Evolutionary conservation across 192 early-diverging fungal genomes (phyloP).

Genomic region (Neocallimastix lanati): DNA sequence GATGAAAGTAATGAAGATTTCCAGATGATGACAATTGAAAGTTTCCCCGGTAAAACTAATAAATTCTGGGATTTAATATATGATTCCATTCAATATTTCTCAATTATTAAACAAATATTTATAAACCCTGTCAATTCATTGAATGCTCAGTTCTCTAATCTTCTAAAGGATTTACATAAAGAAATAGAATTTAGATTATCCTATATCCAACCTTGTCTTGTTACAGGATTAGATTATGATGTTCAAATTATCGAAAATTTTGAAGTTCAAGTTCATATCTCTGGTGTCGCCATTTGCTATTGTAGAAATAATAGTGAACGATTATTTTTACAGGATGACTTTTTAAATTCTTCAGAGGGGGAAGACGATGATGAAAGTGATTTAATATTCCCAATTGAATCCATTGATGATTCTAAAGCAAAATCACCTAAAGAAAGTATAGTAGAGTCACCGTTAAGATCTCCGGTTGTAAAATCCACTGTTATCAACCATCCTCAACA

Average conservation of each 20-base stretch:
- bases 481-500: not conserved
- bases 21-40: not conserved
- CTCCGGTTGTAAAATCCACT: not conserved
- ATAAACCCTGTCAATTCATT: slow-evolving; percentile 9
- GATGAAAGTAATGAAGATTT: not conserved
- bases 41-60: not conserved
- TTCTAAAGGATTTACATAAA: slow-evolving; percentile 45
- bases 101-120: not conserved
- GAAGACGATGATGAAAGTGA: slow-evolving; percentile 6
- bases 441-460: not conserved
- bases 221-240: slow-evolving; percentile 44
- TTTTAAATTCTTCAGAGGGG: slow-evolving; percentile 12
- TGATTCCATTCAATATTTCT: not conserved
- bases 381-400: slow-evolving; percentile 13
- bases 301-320: not conserved
- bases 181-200: slow-evolving; percentile 41
- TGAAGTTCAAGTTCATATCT: slow-evolving; percentile 42
- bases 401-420: not conserved
- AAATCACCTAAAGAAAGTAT: not conserved
- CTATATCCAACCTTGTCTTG: slow-evolving; percentile 40
- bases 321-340: not conserved
- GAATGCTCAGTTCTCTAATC: slow-evolving; percentile 45
- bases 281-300: slow-evolving; percentile 38
- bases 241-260: slow-evolving; percentile 35
- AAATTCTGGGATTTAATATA: not conserved